These are phyloP conservation scores for Termitomyces sp. DNA, from an alignment of 768 basidiomycete species.

Conservation along the genomic window DNA sequence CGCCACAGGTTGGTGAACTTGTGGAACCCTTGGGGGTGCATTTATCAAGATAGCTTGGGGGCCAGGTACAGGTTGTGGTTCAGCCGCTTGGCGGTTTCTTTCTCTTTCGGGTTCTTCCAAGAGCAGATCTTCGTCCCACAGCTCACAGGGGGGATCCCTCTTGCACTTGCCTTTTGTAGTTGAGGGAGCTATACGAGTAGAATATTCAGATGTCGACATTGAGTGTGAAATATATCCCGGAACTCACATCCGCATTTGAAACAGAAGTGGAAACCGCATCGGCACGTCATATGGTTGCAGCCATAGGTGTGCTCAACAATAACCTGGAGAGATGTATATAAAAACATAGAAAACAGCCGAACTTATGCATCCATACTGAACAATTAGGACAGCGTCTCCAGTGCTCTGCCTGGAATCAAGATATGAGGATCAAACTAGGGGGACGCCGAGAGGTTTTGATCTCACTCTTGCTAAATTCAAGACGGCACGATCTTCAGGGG, in stretches of 20 bases:
- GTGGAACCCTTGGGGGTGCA: not conserved
- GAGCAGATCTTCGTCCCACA: conserved; percentile 36
- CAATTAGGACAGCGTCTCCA: conserved; percentile 38
- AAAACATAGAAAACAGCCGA: not conserved
- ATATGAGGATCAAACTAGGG: not conserved
- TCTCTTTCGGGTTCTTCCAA: conserved; percentile 26
- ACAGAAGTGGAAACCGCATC: conserved; percentile 38
- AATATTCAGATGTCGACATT: not conserved
- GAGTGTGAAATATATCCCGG: not conserved
- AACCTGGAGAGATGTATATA: conserved; percentile 8
- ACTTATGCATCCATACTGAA: conserved; percentile 13
- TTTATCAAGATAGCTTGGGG: not conserved
- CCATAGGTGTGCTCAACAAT: conserved; percentile 26
- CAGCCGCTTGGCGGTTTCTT: conserved; percentile 10
- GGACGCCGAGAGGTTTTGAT: not conserved
- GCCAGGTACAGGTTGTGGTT: not conserved
- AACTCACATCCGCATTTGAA: conserved; percentile 36
- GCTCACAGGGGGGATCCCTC: conserved; percentile 28
- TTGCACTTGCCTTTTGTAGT: conserved; percentile 23
- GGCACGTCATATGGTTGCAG: conserved; percentile 39
- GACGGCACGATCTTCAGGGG: conserved; percentile 33
- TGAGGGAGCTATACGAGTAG: conserved; percentile 8
- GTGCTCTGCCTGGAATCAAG: conserved; percentile 24
- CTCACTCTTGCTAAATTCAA: conserved; percentile 29
- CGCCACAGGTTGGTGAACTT: not conserved